These are phyloP conservation scores for Rehmannia glutinosa DNA, from an alignment of 257 asterid species.

Conservation along the genomic window DNA sequence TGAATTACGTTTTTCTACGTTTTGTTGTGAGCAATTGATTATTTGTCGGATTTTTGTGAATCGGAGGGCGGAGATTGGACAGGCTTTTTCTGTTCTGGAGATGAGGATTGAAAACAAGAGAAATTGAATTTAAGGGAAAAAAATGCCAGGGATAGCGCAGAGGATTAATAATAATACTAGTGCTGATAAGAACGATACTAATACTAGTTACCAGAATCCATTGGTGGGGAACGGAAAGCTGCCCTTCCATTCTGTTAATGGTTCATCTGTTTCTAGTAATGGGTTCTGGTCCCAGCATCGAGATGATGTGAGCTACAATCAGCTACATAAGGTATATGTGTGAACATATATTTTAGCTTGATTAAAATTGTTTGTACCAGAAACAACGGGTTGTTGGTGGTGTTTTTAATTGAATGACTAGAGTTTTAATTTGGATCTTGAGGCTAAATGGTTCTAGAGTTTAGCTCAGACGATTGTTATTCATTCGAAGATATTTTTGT, in stretches of 20 bases:
- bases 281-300: slow-evolving; percentile 82
- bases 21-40: slow-evolving; percentile 20
- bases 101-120: slow-evolving; percentile 42
- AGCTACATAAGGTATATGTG: slow-evolving; percentile 79
- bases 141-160: slow-evolving; percentile 84
- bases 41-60: slow-evolving; percentile 21
- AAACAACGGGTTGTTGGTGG: slow-evolving; percentile 12
- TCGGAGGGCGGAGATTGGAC: slow-evolving; percentile 30
- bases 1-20: slow-evolving; percentile 17
- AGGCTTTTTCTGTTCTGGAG: slow-evolving; percentile 15
- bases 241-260: slow-evolving; percentile 33
- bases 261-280: slow-evolving; percentile 41
- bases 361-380: slow-evolving; percentile 3
- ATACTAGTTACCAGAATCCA: slow-evolving; percentile 26
- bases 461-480: slow-evolving; percentile 6
- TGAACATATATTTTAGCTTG: not conserved
- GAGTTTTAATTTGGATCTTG: slow-evolving; percentile 14
- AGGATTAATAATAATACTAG: slow-evolving; percentile 31
- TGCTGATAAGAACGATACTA: slow-evolving; percentile 22
- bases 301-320: slow-evolving; percentile 61
- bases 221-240: slow-evolving; percentile 36
- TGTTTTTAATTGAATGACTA: slow-evolving; percentile 10
- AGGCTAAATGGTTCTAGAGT: not conserved
- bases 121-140: slow-evolving; percentile 30
- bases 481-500: not conserved